These are phyloP conservation scores for Helianthus tuberosus DNA, from an alignment of 129 eudicot species.

Conservation along the genomic window DNA sequence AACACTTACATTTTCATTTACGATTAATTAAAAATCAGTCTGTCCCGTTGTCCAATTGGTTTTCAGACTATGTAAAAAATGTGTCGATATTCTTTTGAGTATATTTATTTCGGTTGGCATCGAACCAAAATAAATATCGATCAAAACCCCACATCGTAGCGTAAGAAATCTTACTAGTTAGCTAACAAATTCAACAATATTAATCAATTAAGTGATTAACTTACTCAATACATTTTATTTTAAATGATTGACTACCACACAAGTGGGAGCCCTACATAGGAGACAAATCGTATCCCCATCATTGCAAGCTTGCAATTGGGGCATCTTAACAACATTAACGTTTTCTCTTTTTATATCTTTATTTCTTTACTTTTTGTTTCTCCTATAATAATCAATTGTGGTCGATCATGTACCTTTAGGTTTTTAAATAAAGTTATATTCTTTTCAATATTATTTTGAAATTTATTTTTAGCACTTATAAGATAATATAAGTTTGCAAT, in stretches of 20 bases:
- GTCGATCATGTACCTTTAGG: background rate
- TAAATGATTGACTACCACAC: slow-evolving; percentile 30
- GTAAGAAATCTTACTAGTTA: too few relatives aligned
- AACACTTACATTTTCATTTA: too few relatives aligned
- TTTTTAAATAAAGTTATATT: background rate
- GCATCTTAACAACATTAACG: slow-evolving; percentile 31
- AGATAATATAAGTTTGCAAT: background rate
- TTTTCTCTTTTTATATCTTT: background rate
- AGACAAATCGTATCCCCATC: slow-evolving; percentile 42
- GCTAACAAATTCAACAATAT: background rate
- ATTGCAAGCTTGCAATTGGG: slow-evolving; percentile 30
- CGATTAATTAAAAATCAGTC: too few relatives aligned
- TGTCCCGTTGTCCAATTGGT: too few relatives aligned
- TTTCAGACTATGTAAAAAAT: too few relatives aligned
- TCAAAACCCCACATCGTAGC: too few relatives aligned
- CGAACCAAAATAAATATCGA: too few relatives aligned
- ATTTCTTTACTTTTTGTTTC: slow-evolving; percentile 7
- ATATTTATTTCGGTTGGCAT: too few relatives aligned
- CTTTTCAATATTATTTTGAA: background rate
- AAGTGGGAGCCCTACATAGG: slow-evolving; percentile 39
- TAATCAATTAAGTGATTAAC: too few relatives aligned
- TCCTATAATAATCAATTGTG: background rate
- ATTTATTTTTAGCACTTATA: background rate
- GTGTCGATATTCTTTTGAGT: too few relatives aligned
- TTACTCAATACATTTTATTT: background rate